These are phyloP conservation scores for Pyricularia grisea DNA, from an alignment of 2,329 filamentous ascomycete species.

Conservation along the genomic window DNA sequence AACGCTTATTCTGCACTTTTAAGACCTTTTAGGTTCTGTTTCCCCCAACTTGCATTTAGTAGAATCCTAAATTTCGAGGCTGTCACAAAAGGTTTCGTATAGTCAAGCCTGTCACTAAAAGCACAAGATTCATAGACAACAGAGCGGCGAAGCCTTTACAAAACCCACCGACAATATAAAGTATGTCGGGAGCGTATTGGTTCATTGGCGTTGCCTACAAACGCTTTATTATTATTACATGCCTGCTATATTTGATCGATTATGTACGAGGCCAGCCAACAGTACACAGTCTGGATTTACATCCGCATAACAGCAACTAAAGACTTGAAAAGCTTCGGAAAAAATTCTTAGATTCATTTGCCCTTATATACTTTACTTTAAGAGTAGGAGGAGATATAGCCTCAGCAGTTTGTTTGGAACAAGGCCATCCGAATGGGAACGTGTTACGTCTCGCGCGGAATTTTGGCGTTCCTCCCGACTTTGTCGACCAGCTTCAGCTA, in stretches of 20 bases:
- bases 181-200: background rate
- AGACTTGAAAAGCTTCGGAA: conserved; percentile 11
- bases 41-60: background rate
- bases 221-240: conserved; percentile 6
- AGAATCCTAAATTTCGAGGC: background rate
- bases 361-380: conserved; percentile 19
- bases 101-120: background rate
- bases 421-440: conserved; percentile 12
- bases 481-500: conserved; percentile 10
- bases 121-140: background rate
- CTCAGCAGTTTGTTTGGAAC: conserved; percentile 21
- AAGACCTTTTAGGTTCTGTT: background rate
- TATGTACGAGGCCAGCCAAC: conserved; percentile 18
- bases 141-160: background rate
- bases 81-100: background rate
- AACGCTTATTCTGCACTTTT: background rate
- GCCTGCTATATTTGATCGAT: too few relatives aligned
- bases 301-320: conserved; percentile 10
- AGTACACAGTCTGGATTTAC: conserved; percentile 11
- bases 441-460: conserved; percentile 20
- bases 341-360: conserved; percentile 25
- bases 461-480: conserved; percentile 13
- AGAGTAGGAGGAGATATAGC: conserved; percentile 15
- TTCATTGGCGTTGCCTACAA: conserved; percentile 1
- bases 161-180: conserved; percentile 4